Percentiles rank a stretch among this genome's conserved stretches.
Evolutionary conservation across 495 filamentous ascomycete species (phyloP).

Genomic region (Neurospora sp.): DNA sequence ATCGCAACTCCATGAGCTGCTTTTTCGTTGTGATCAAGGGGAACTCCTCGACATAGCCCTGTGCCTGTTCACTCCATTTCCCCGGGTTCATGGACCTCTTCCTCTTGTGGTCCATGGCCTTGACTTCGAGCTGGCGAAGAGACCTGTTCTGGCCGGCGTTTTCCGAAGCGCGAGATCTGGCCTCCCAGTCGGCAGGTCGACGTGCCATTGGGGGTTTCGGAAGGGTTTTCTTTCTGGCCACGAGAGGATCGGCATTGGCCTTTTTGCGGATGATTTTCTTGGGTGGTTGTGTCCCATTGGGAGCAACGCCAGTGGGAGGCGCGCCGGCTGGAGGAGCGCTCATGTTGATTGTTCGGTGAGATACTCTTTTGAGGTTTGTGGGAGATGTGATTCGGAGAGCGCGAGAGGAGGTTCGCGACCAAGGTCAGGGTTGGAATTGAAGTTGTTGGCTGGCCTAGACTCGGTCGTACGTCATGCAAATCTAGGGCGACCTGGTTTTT

Average conservation of each 20-base stretch:
- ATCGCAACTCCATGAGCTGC: conserved; percentile 65
- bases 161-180: neutral
- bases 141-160: neutral
- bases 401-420: neutral
- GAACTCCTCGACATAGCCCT: conserved; percentile 49
- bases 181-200: neutral
- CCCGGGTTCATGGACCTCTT: conserved; percentile 18
- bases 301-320: conserved; percentile 11
- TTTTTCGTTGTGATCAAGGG: conserved; percentile 74
- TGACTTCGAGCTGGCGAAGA: neutral
- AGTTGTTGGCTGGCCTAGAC: neutral
- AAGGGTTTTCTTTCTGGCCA: conserved; percentile 49
- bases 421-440: neutral
- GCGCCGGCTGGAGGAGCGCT: conserved; percentile 46
- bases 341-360: conserved; percentile 31
- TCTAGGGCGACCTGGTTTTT: neutral
- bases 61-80: conserved; percentile 51
- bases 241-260: conserved; percentile 50
- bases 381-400: neutral
- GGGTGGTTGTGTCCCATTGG: conserved; percentile 35
- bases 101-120: neutral
- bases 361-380: neutral
- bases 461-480: neutral
- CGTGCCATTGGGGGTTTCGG: conserved; percentile 6
- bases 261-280: conserved; percentile 33